These are phyloP conservation scores for Barnettozyma californica DNA, from an alignment of 805 yeast genomes.

Conservation along the genomic window DNA sequence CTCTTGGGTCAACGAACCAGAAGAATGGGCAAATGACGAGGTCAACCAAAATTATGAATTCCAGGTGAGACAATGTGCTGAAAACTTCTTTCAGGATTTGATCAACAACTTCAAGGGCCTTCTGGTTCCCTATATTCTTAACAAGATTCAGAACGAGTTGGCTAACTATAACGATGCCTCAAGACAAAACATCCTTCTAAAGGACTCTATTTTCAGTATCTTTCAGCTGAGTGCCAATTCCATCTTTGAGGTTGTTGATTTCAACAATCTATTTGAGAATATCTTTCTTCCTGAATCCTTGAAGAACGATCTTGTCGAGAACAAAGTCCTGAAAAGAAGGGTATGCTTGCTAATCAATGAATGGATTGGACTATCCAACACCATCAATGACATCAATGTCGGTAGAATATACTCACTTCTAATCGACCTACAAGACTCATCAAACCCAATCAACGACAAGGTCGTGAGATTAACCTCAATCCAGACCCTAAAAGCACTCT, in stretches of 20 bases:
- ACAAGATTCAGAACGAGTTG: conserved; percentile 45
- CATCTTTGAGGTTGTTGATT: conserved; percentile 59
- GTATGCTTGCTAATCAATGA: conserved; percentile 71
- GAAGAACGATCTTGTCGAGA: conserved; percentile 41
- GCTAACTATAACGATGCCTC: conserved; percentile 26
- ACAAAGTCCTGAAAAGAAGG: conserved; percentile 67
- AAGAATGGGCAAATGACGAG: conserved; percentile 88
- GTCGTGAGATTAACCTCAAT: conserved; percentile 79
- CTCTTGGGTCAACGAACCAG: conserved; percentile 82
- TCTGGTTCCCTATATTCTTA: conserved; percentile 50
- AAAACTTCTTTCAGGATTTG: conserved; percentile 73
- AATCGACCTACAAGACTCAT: conserved; percentile 39
- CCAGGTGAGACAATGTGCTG: conserved; percentile 83
- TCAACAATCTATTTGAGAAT: conserved; percentile 54
- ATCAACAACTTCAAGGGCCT: conserved; percentile 55
- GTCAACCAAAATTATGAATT: conserved; percentile 72
- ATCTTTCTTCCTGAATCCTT: conserved; percentile 61
- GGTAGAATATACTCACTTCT: conserved; percentile 55
- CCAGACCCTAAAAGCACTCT: conserved; percentile 58
- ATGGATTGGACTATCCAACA: conserved; percentile 64
- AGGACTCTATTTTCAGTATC: conserved; percentile 78
- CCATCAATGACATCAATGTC: conserved; percentile 50
- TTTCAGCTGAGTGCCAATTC: conserved; percentile 72
- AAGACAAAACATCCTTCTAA: conserved; percentile 51
- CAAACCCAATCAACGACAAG: conserved; percentile 52